Conservation (phyloP, 352 stramenopile species). For the Globisporangium apiculatum region DNA sequence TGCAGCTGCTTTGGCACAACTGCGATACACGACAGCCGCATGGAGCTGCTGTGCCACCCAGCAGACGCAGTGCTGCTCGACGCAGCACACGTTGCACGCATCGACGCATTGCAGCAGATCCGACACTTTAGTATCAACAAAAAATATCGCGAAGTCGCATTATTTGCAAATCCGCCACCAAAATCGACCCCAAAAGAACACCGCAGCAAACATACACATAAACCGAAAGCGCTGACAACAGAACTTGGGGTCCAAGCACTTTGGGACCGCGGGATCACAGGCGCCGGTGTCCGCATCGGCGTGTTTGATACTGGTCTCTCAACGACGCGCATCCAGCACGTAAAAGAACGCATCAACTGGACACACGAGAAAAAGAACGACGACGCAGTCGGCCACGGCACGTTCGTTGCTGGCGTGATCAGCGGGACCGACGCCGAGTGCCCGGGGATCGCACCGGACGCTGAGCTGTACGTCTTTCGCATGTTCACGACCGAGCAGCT, state of each 20-base stretch:
- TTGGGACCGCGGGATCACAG: constrained; percentile 56
- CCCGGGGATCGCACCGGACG: constrained; percentile 70
- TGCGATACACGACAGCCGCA: background rate
- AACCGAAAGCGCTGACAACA: constrained; percentile 31
- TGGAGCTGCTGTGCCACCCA: constrained; percentile 16
- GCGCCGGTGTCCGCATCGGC: constrained; percentile 70
- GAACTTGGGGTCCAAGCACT: constrained; percentile 44
- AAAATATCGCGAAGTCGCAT: constrained; percentile 25
- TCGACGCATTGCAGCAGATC: constrained; percentile 12
- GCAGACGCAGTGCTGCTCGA: constrained; percentile 18
- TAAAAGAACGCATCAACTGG: constrained; percentile 82
- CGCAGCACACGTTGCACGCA: background rate
- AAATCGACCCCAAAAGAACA: background rate
- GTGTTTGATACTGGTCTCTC: constrained; percentile 85
- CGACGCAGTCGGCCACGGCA: constrained; percentile 77
- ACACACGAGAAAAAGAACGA: constrained; percentile 74
- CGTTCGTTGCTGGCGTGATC: constrained; percentile 78
- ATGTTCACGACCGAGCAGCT: constrained; percentile 85
- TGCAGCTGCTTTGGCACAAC: constrained; percentile 13
- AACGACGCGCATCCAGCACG: constrained; percentile 38
- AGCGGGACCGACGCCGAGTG: constrained; percentile 48
- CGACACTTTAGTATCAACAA: constrained; percentile 43
- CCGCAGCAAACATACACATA: constrained; percentile 14
- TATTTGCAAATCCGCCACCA: background rate
- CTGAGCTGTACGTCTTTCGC: constrained; percentile 72